Evolutionary conservation across 768 basidiomycete genomes (phyloP).

Genomic region (Agrocybe pediades): DNA sequence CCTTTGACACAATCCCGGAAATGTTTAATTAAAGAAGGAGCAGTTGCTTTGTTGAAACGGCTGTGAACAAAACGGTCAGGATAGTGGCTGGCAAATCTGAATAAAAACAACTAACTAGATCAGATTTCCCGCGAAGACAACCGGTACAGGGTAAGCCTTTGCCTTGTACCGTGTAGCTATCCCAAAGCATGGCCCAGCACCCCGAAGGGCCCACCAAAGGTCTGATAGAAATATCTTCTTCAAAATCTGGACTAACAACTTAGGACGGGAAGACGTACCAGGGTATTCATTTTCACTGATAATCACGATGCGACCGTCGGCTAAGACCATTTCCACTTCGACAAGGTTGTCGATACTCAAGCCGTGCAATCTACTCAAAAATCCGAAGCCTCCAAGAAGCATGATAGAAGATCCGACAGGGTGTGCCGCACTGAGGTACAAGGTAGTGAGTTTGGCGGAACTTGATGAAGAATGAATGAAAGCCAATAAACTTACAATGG

Average conservation of each 20-base stretch:
- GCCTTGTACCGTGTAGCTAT: constrained; percentile 90
- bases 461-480: background rate
- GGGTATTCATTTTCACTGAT: constrained; percentile 73
- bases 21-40: constrained; percentile 86
- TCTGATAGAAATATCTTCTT: constrained; percentile 42
- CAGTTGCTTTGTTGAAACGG: constrained; percentile 85
- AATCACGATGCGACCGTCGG: constrained; percentile 84
- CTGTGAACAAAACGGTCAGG: constrained; percentile 38
- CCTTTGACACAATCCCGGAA: constrained; percentile 93
- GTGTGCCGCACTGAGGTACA: constrained; percentile 63
- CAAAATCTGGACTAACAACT: background rate
- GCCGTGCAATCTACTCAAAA: constrained; percentile 81
- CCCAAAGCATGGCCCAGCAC: constrained; percentile 82
- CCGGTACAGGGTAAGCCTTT: constrained; percentile 85
- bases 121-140: constrained; percentile 90
- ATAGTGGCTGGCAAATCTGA: constrained; percentile 1
- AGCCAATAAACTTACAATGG: constrained; percentile 58
- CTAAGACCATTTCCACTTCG: constrained; percentile 89
- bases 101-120: constrained; percentile 67
- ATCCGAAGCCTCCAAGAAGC: constrained; percentile 88
- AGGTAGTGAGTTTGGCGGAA: constrained; percentile 2
- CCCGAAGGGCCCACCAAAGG: constrained; percentile 86
- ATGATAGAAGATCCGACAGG: constrained; percentile 80
- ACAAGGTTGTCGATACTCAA: constrained; percentile 89
- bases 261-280: constrained; percentile 39